These are phyloP conservation scores for Cudoniella acicularis DNA, from an alignment of 495 filamentous ascomycete species.

Conservation along the genomic window DNA sequence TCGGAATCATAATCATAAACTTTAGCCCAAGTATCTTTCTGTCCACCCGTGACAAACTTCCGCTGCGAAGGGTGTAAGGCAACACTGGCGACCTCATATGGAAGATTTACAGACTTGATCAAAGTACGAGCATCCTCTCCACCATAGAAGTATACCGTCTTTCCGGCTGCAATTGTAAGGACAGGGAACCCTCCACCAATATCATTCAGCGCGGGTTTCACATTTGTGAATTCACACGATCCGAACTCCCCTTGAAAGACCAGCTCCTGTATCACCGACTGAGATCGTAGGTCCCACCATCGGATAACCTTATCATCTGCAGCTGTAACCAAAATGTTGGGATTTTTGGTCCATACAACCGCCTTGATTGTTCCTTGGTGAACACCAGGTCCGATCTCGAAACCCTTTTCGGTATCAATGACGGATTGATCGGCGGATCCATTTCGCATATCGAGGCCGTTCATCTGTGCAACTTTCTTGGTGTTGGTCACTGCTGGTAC, in stretches of 20 bases:
- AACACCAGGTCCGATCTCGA: slow-evolving; percentile 80
- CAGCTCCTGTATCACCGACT: slow-evolving; percentile 65
- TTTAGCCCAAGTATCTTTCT: slow-evolving; percentile 88
- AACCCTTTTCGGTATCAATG: slow-evolving; percentile 51
- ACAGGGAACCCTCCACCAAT: slow-evolving; percentile 53
- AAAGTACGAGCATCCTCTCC: slow-evolving; percentile 63
- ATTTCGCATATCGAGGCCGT: slow-evolving; percentile 7
- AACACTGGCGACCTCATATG: slow-evolving; percentile 84
- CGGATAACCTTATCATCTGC: slow-evolving; percentile 86
- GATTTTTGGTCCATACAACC: slow-evolving; percentile 86
- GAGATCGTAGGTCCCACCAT: slow-evolving; percentile 87
- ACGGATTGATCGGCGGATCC: slow-evolving; percentile 25
- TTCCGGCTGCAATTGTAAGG: slow-evolving; percentile 72
- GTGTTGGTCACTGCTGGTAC: not conserved
- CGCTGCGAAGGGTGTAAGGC: slow-evolving; percentile 77
- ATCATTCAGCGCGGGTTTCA: slow-evolving; percentile 37
- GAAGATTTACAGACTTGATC: slow-evolving; percentile 70
- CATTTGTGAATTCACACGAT: slow-evolving; percentile 79
- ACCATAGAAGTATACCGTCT: slow-evolving; percentile 89
- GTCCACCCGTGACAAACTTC: slow-evolving; percentile 83
- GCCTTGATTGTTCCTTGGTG: slow-evolving; percentile 89
- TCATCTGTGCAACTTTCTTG: not conserved
- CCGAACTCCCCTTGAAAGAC: slow-evolving; percentile 77
- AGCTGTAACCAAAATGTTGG: slow-evolving; percentile 82
- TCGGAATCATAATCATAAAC: slow-evolving; percentile 84